Conservation (phyloP, 805 yeast species). For the Candida hispaniensis region DNA sequence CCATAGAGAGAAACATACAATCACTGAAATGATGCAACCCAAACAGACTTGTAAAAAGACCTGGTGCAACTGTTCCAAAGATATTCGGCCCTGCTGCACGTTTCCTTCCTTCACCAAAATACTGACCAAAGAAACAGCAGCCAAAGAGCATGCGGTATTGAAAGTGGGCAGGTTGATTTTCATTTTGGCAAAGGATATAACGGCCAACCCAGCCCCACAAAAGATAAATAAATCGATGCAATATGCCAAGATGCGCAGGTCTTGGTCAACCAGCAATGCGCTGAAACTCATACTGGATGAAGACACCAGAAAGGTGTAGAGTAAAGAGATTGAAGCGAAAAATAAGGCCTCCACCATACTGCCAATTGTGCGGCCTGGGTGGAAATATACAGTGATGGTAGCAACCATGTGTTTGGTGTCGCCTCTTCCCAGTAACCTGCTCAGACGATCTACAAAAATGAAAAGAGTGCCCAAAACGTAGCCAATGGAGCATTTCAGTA, state of each 20-base stretch:
- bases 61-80: slow-evolving; percentile 42
- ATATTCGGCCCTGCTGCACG: slow-evolving; percentile 45
- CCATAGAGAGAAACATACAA: slow-evolving; percentile 52
- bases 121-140: slow-evolving; percentile 59
- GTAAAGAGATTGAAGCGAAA: slow-evolving; percentile 46
- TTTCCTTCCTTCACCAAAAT: slow-evolving; percentile 68
- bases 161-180: slow-evolving; percentile 55
- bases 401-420: slow-evolving; percentile 76
- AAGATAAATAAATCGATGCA: slow-evolving; percentile 41
- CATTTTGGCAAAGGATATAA: slow-evolving; percentile 60
- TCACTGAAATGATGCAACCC: slow-evolving; percentile 52
- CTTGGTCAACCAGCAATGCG: slow-evolving; percentile 35
- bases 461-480: slow-evolving; percentile 64
- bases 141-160: slow-evolving; percentile 71
- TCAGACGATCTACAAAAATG: slow-evolving; percentile 41
- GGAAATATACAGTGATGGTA: slow-evolving; percentile 76
- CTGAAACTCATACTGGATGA: slow-evolving; percentile 43
- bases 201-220: slow-evolving; percentile 48
- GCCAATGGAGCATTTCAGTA: slow-evolving; percentile 59
- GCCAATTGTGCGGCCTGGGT: slow-evolving; percentile 69
- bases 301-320: slow-evolving; percentile 44
- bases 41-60: slow-evolving; percentile 46
- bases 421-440: slow-evolving; percentile 45
- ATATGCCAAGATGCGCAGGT: slow-evolving; percentile 40
- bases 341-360: slow-evolving; percentile 65